Conservation (phyloP, 78 protist genomes). For the Cavenderia fasciculata region DNA sequence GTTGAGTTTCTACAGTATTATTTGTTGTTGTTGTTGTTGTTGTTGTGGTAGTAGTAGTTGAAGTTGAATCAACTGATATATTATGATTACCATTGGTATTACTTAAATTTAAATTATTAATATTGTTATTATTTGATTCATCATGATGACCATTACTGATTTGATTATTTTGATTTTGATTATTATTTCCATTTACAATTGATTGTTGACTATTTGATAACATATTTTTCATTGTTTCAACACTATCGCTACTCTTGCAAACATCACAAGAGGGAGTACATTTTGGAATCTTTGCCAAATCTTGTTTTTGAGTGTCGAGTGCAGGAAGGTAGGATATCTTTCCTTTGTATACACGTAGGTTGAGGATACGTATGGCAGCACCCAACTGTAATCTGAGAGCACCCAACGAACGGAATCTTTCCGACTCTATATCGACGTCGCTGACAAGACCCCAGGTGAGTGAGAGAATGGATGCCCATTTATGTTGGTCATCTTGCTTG, state of each 20-base stretch:
- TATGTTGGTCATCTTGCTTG: slow-evolving; percentile 29
- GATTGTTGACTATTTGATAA: no score
- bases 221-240: slow-evolving; percentile 1
- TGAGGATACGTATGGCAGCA: slow-evolving; percentile 30
- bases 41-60: no score
- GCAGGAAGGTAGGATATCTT: slow-evolving; percentile 34
- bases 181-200: no score
- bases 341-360: slow-evolving; percentile 44
- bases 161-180: no score
- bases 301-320: slow-evolving; percentile 3
- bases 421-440: slow-evolving; percentile 79
- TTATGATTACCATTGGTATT: not conserved
- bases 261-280: slow-evolving; percentile 29
- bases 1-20: no score
- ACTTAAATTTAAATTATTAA: not conserved
- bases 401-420: slow-evolving; percentile 66
- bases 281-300: slow-evolving; percentile 35
- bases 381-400: slow-evolving; percentile 33
- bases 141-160: not conserved
- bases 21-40: no score
- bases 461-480: slow-evolving; percentile 57
- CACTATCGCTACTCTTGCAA: slow-evolving; percentile 3
- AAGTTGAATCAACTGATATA: no score
- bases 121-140: not conserved
- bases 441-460: slow-evolving; percentile 58